Evolutionary conservation across 2,329 filamentous ascomycete genomes (phyloP), one percentile per base, ranked within the genome.

Genomic region (Cladophialophora chaetospira): DNA sequence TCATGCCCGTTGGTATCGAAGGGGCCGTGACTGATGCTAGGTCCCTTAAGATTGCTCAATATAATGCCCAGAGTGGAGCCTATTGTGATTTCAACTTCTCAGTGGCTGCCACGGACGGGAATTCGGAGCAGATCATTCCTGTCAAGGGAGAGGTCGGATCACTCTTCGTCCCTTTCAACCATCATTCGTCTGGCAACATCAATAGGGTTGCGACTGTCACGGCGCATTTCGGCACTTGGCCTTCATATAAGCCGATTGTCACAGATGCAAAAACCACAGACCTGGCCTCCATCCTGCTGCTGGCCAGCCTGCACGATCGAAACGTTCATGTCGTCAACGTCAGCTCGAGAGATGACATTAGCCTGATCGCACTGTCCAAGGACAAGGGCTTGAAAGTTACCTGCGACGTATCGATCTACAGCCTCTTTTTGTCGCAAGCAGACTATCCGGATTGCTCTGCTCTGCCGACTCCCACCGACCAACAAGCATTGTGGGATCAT

Each of bases 41-140:
- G 61, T 83, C 85, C n/a, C 71, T 92, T 57, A 88, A 86, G 73
- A 76, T 83, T 60, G 88, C 88, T 21, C 88, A 91, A 71, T 78
- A 84, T 68, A 91, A 88, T 71, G 84, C 82, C 65, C 85, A 86
- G 71, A 77, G 77, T 47, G 84, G 84, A 51, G 83, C 83, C 2
- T 87, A 82, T 73, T 91, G 88, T 68, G 88, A 92, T 72, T 92
- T 85, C 78, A 92, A 92, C 77, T 83, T 90, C 73, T 90, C 88
- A 19, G 84, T 92, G 62, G 83, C 85, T 33, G 88, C 87, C 28
- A 90, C 88, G 21, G 86, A 86, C 6, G 79, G 80, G 62, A 92
- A 92, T 69, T 82, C 87, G 13, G 83, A 88, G 64, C 86, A 91
- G 73, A 87, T 92, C 68, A 86, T 84, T 67, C 81, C 86, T 63